Conservation (phyloP, 371 early-diverging fungal genomes). For the Circinella umbellata region DNA sequence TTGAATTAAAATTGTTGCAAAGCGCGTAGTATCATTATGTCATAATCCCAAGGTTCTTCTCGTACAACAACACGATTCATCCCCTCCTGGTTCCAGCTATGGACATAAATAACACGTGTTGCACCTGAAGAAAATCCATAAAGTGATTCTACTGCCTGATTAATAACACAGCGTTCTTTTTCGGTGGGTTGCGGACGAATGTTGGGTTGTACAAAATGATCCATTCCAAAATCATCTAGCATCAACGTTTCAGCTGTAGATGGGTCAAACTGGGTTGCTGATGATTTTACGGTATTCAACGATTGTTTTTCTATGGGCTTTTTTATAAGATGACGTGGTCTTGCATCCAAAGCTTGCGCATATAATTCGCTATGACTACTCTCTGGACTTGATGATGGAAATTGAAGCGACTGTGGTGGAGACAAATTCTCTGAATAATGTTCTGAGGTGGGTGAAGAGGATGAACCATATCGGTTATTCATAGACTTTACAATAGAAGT, state of each 20-base stretch:
- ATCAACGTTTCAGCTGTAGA: neutral
- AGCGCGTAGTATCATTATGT: neutral
- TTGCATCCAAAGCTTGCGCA: neutral
- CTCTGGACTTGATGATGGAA: neutral
- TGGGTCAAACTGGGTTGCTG: neutral
- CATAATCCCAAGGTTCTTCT: constrained; percentile 7
- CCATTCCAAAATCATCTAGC: neutral
- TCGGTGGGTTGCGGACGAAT: neutral
- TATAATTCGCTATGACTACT: neutral
- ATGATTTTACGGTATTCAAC: no score
- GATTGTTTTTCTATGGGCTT: no score
- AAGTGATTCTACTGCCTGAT: neutral
- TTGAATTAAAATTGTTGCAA: neutral
- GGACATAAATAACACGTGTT: neutral
- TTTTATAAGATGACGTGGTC: neutral
- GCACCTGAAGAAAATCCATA: neutral
- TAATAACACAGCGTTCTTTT: neutral
- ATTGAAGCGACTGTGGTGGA: neutral
- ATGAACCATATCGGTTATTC: neutral
- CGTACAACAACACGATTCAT: neutral
- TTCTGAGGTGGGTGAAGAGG: neutral
- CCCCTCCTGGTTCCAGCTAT: neutral
- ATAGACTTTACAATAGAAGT: neutral
- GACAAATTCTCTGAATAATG: neutral
- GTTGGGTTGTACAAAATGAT: neutral